These are phyloP conservation scores for Gloeostereum incarnatum DNA, from an alignment of 768 basidiomycete genomes.

Conservation along the genomic window DNA sequence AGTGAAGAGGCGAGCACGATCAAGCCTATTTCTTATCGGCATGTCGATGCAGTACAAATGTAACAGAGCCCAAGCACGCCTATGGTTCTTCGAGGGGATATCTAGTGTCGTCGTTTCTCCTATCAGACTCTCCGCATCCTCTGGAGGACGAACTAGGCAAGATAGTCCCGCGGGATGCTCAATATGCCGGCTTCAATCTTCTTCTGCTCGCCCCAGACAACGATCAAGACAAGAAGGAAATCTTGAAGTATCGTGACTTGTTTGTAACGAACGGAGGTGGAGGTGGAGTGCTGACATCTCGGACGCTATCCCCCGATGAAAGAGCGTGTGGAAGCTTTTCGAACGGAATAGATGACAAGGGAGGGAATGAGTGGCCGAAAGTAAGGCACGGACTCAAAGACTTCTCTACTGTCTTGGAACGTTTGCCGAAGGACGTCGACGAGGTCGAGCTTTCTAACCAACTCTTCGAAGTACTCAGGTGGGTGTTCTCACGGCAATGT, in stretches of 20 bases:
- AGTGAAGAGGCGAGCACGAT: slow-evolving; percentile 18
- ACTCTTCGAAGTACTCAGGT: slow-evolving; percentile 65
- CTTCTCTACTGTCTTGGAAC: slow-evolving; percentile 33
- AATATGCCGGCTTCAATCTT: slow-evolving; percentile 78
- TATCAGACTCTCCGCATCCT: slow-evolving; percentile 34
- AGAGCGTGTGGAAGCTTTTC: slow-evolving; percentile 52
- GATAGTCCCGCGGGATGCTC: slow-evolving; percentile 35
- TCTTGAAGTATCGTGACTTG: slow-evolving; percentile 38
- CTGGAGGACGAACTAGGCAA: slow-evolving; percentile 40
- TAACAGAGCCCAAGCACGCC: slow-evolving; percentile 52
- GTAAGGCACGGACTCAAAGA: slow-evolving; percentile 45
- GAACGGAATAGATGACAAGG: slow-evolving; percentile 64
- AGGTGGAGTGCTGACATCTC: slow-evolving; percentile 46
- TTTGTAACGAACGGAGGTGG: slow-evolving; percentile 67
- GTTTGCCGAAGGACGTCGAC: slow-evolving; percentile 22
- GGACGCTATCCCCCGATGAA: slow-evolving; percentile 42
- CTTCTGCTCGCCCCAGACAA: slow-evolving; percentile 45
- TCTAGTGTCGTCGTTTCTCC: slow-evolving; percentile 60
- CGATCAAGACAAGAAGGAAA: background rate
- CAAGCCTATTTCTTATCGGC: background rate
- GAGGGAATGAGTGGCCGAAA: slow-evolving; percentile 65
- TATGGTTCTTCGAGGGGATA: slow-evolving; percentile 58
- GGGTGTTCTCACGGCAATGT: slow-evolving; percentile 22
- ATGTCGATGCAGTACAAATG: slow-evolving; percentile 57
- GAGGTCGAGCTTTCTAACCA: slow-evolving; percentile 47